Base-by-base conservation (phyloP, 768 basidiomycete species). In the Hygrophoropsis aurantiaca region DNA sequence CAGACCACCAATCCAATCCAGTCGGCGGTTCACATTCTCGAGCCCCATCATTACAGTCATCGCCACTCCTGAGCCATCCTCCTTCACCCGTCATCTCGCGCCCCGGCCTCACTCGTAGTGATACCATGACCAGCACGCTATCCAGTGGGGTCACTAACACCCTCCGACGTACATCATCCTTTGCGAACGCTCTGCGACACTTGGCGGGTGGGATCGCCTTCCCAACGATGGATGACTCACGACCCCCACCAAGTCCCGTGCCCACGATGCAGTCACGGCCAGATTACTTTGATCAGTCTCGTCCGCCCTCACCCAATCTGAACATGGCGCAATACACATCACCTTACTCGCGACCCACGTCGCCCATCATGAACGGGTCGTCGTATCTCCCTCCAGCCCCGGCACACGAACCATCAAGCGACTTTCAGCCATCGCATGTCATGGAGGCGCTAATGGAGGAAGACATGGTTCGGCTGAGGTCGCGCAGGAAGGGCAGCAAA, bases 371-470 rank as follows among this genome's bases (percentile, higher is more conserved):
- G 5, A 57, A 59, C 5, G 53, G 49, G 13, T 67, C 67, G 9
- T 53, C 67, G 9, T 53, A 55, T 39, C 59, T 66, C 2, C 53
- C 66, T 6, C 70, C 67, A 3, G 66, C 68, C 9, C 68, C 68
- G 15, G 44, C 58, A 3, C 55, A 66, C 21, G 69, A 64, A 24
- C 48, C 67, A 1, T 67, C 71, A 1, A 70, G 71, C 35, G 80
- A 83, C 44, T 92, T 87, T 58, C 59, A 76, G 32, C 82, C 91
- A 2, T 85, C 81, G 11, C 79, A 89, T 55, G 89, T 93, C 18
- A 89, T 97, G 72, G 87, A 91, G 52, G 87, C 87, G 0, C 71
- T 98, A 23, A 89, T 93, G 64, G 90, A 92, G 58, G 93, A 95
- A 59, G 95, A 98, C 58, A 90, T 95, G 87, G 91, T 95, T 50